phyloP scores from a whole-genome alignment of 2,329 filamentous ascomycete genomes.

The Ophiocordyceps camponoti-leonardi region DNA sequence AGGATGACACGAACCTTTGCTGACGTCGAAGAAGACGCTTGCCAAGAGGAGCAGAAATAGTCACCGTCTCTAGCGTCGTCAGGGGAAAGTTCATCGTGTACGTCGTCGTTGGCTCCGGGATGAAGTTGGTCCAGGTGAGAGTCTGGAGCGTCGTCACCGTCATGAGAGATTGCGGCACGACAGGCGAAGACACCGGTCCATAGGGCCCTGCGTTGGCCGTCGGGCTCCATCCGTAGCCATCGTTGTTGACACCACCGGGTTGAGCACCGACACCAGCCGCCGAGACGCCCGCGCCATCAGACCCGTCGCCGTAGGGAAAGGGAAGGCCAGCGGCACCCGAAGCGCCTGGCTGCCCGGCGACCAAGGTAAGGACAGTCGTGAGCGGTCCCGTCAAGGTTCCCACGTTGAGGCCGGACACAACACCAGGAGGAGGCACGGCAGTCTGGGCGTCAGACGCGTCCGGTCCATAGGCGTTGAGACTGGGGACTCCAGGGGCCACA shows the following conservation, averaged over 20 bases:
- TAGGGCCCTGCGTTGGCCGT: slow-evolving; percentile 6
- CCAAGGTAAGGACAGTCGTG: slow-evolving; percentile 8
- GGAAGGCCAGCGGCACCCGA: slow-evolving; percentile 6
- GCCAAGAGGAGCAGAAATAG: slow-evolving; percentile 6
- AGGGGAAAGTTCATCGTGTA: slow-evolving; percentile 21
- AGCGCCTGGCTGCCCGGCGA: slow-evolving; percentile 7
- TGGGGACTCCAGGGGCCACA: slow-evolving; percentile 5
- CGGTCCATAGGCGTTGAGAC: slow-evolving; percentile 11
- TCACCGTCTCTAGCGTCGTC: slow-evolving; percentile 18
- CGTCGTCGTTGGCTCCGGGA: slow-evolving; percentile 20
- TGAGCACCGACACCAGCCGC: slow-evolving; percentile 1
- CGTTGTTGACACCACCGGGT: slow-evolving; percentile 2
- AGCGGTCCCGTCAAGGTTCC: slow-evolving; percentile 7
- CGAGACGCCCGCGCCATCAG: slow-evolving; percentile 4
- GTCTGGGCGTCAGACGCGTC: slow-evolving; percentile 1
- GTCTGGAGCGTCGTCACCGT: slow-evolving; percentile 12
- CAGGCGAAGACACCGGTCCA: slow-evolving; percentile 9
- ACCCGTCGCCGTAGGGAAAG: slow-evolving; percentile 4
- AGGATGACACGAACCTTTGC: slow-evolving; percentile 8
- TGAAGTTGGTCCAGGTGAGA: slow-evolving; percentile 21
- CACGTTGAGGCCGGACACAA: slow-evolving; percentile 7
- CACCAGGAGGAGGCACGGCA: slow-evolving; percentile 4
- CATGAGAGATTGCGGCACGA: slow-evolving; percentile 4
- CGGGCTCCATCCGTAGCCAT: slow-evolving; percentile 8
- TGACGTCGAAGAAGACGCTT: slow-evolving; percentile 13